These are phyloP conservation scores for Lyophyllum decastes DNA, from an alignment of 768 basidiomycete species.

Conservation along the genomic window DNA sequence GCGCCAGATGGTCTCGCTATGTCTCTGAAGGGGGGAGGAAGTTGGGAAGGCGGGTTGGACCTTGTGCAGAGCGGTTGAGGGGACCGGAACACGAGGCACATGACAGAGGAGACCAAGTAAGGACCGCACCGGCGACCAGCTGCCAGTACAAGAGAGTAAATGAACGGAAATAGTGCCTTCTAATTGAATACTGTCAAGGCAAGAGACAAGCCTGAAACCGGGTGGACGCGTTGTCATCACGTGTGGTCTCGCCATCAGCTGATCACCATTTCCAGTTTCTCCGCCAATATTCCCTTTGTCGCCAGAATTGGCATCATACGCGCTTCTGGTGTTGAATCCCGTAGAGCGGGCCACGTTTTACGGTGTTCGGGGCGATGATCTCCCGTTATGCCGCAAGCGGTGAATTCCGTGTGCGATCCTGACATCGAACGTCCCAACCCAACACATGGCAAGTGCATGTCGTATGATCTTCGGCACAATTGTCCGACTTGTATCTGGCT, in stretches of 20 bases:
- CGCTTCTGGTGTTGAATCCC: neutral
- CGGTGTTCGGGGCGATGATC: constrained; percentile 3
- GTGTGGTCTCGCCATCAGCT: constrained; percentile 8
- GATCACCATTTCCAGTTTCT: neutral
- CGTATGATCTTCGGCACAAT: no score
- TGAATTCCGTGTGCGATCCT: no score
- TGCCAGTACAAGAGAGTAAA: constrained; percentile 4
- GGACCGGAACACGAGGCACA: constrained; percentile 19
- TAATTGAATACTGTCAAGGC: constrained; percentile 1
- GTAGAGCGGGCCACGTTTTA: neutral
- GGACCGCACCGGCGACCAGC: constrained; percentile 11
- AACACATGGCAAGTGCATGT: no score
- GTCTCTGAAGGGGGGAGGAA: constrained; percentile 4
- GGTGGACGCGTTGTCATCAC: constrained; percentile 15
- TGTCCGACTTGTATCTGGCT: no score
- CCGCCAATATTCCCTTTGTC: constrained; percentile 4
- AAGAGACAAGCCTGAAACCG: constrained; percentile 1
- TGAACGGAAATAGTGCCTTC: constrained; percentile 5
- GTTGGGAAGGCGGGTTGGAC: constrained; percentile 8
- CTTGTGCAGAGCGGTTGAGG: constrained; percentile 16
- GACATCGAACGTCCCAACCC: no score
- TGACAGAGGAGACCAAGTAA: constrained; percentile 18
- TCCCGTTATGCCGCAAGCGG: neutral
- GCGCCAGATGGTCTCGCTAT: neutral
- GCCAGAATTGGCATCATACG: no score